Evolutionary conservation across 208 protist species (phyloP).

Genomic region (Lotmaria passim): DNA sequence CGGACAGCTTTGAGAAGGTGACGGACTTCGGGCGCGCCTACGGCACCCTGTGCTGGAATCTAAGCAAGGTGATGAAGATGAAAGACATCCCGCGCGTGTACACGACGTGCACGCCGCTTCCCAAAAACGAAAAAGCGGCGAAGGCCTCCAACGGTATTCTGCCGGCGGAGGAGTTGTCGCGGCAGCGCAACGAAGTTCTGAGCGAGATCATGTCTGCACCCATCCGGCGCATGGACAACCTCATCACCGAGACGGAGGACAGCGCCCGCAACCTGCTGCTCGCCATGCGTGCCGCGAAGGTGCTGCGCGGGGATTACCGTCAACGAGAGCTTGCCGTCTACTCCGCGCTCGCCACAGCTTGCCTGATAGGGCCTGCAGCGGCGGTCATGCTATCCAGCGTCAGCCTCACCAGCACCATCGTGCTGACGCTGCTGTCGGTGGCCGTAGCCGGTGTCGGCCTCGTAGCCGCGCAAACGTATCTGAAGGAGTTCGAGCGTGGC

Average conservation of each 20-base stretch:
- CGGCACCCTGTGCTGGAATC: constrained; percentile 93
- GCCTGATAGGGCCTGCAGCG: constrained; percentile 18
- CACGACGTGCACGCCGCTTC: constrained; percentile 74
- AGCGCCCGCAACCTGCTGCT: constrained; percentile 58
- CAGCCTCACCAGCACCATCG: constrained; percentile 28
- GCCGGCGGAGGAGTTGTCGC: constrained; percentile 51
- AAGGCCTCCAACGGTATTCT: constrained; percentile 16
- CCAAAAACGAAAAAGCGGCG: constrained; percentile 4
- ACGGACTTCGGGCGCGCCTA: constrained; percentile 91
- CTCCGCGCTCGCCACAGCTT: constrained; percentile 17
- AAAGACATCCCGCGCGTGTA: constrained; percentile 94
- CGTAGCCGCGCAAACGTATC: constrained; percentile 9
- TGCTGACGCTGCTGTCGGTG: constrained; percentile 23
- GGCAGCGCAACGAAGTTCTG: constrained; percentile 62
- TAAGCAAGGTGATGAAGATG: constrained; percentile 87
- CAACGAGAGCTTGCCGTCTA: constrained; percentile 35
- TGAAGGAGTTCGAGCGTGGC: constrained; percentile 35
- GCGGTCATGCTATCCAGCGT: constrained; percentile 28
- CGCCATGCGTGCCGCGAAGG: constrained; percentile 48
- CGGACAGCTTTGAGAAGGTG: constrained; percentile 81
- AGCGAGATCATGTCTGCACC: constrained; percentile 64
- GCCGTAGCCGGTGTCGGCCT: constrained; percentile 22
- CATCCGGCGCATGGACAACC: constrained; percentile 76
- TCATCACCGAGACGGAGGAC: constrained; percentile 79
- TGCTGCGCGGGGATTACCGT: constrained; percentile 51